phyloP scores from a whole-genome alignment of 2,329 filamentous ascomycete species.

The Zasmidium citrigriseum region DNA sequence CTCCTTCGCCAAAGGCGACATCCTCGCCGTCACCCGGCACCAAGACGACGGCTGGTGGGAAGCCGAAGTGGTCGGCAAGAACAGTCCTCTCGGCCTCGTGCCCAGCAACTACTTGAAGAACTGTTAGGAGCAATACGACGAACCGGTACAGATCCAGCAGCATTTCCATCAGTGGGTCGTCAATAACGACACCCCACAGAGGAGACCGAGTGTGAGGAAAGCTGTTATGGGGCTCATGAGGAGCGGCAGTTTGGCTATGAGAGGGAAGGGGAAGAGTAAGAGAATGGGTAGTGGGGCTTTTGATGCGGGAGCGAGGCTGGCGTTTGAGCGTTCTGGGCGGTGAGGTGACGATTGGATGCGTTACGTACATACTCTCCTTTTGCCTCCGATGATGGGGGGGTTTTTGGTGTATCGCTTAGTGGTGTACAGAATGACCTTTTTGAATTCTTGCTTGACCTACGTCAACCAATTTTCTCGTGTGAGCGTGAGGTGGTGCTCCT shows the following conservation, averaged over 20 bases:
- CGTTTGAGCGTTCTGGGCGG: not conserved
- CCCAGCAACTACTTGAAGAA: conserved; percentile 68
- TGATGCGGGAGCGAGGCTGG: no score
- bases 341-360: not conserved
- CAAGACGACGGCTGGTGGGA: conserved; percentile 99
- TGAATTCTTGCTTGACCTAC: not conserved
- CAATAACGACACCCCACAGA: no score
- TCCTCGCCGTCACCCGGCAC: conserved; percentile 81
- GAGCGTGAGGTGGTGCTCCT: no score
- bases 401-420: not conserved
- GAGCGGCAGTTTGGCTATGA: no score
- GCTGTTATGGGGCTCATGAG: no score
- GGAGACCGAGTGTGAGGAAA: not conserved
- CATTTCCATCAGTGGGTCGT: no score
- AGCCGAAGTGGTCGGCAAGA: conserved; percentile 78
- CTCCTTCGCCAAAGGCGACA: conserved; percentile 87
- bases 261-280: not conserved
- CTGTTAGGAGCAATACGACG: conserved; percentile 40
- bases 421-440: not conserved
- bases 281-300: no score
- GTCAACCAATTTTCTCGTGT: no score
- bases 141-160: no score
- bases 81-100: conserved; percentile 58
- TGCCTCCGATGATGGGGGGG: not conserved
- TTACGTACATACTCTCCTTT: not conserved